Evolutionary conservation across 2,329 filamentous ascomycete genomes (phyloP).

Genomic region (Fusarium sp.): DNA sequence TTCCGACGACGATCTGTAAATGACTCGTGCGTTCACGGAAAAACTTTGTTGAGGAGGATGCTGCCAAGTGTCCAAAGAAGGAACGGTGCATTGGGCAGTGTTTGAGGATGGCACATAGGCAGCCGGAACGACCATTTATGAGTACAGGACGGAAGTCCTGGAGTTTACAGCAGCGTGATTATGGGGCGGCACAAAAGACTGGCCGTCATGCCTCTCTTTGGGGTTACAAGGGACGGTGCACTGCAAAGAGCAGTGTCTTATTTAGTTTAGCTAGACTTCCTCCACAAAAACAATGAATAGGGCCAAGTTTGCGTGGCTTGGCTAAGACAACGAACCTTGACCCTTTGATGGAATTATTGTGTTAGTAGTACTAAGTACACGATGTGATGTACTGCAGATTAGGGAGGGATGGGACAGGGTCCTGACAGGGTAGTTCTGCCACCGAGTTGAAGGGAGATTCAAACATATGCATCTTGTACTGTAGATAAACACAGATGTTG

Average conservation of each 20-base stretch:
- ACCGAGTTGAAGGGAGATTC: not conserved
- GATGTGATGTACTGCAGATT: not conserved
- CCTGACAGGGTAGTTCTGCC: not conserved
- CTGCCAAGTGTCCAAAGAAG: constrained; percentile 37
- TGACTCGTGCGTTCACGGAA: constrained; percentile 46
- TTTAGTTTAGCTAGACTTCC: constrained; percentile 54
- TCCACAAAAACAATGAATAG: constrained; percentile 46
- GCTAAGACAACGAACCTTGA: constrained; percentile 38
- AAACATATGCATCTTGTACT: not conserved
- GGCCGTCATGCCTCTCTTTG: constrained; percentile 48
- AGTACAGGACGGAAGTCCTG: constrained; percentile 49
- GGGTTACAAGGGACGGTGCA: constrained; percentile 49
- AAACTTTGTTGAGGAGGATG: constrained; percentile 49
- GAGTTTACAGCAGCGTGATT: constrained; percentile 53
- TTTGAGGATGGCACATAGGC: constrained; percentile 49
- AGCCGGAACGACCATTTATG: constrained; percentile 55
- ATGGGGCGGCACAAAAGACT: constrained; percentile 49
- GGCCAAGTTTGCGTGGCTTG: constrained; percentile 48
- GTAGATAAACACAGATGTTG: not conserved
- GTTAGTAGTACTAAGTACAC: not conserved
- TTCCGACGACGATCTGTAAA: constrained; percentile 77
- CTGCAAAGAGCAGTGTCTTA: constrained; percentile 49
- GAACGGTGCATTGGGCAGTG: constrained; percentile 41
- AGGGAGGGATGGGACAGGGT: not conserved
- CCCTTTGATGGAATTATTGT: constrained; percentile 13